A percentile compares a stretch with the other conserved stretches of the same genome.
phyloP scores from a whole-genome alignment of 768 basidiomycete species.

The Boletus fagicola region DNA sequence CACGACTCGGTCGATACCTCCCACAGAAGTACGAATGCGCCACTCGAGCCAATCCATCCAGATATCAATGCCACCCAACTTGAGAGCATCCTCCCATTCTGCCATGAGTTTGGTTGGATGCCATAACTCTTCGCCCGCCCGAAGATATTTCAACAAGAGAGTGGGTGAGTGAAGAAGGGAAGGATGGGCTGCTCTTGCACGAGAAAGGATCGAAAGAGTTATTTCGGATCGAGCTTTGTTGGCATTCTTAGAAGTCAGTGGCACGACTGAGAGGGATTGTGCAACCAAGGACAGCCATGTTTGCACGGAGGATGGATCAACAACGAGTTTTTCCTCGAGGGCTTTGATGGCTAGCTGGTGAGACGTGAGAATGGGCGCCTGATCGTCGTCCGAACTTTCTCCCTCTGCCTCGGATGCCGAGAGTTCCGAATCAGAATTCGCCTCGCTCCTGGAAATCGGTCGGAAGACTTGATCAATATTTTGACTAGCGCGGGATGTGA shows the following conservation, averaged over 20 bases:
- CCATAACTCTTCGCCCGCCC: slow-evolving; percentile 75
- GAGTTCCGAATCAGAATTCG: slow-evolving; percentile 35
- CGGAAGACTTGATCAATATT: slow-evolving; percentile 46
- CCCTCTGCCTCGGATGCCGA: slow-evolving; percentile 31
- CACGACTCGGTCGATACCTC: slow-evolving; percentile 52
- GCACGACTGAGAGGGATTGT: slow-evolving; percentile 61
- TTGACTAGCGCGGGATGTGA: slow-evolving; percentile 44
- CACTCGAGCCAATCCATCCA: slow-evolving; percentile 84
- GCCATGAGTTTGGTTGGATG: slow-evolving; percentile 46
- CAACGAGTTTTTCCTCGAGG: slow-evolving; percentile 54
- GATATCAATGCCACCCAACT: slow-evolving; percentile 51
- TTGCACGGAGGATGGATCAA: slow-evolving; percentile 49
- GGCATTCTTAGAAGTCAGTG: slow-evolving; percentile 65
- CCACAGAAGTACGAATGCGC: slow-evolving; percentile 50
- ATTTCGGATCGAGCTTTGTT: slow-evolving; percentile 68
- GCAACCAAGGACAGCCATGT: slow-evolving; percentile 66
- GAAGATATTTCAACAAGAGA: slow-evolving; percentile 63
- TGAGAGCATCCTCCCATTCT: slow-evolving; percentile 72
- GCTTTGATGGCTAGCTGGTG: slow-evolving; percentile 57
- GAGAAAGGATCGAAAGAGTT: slow-evolving; percentile 60
- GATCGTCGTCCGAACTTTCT: slow-evolving; percentile 38
- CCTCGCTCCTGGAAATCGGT: slow-evolving; percentile 40
- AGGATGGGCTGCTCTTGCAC: slow-evolving; percentile 58
- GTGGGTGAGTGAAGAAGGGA: slow-evolving; percentile 46
- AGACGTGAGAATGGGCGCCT: slow-evolving; percentile 40